These are phyloP conservation scores for Suhomyces sp. DNA, from an alignment of 805 yeast genomes.

Conservation along the genomic window DNA sequence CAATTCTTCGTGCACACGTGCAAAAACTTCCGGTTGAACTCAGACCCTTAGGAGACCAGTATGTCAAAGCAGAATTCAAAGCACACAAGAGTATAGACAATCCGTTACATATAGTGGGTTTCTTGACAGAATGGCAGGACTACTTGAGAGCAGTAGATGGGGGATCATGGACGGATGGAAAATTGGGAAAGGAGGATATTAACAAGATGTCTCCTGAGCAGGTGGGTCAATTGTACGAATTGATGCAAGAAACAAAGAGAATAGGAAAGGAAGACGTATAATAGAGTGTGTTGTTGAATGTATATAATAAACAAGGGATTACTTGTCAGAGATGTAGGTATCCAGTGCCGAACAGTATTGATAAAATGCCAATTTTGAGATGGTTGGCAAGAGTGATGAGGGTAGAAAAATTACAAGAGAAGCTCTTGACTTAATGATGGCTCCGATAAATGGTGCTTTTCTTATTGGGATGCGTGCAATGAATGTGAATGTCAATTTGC, in stretches of 20 bases:
- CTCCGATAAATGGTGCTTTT: too few relatives aligned
- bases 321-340: too few relatives aligned
- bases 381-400: neutral
- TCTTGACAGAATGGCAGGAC: conserved; percentile 92
- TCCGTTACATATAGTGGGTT: conserved; percentile 92
- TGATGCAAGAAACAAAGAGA: conserved; percentile 69
- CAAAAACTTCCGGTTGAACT: conserved; percentile 63
- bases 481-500: too few relatives aligned
- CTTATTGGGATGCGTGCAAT: too few relatives aligned
- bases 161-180: conserved; percentile 41
- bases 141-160: conserved; percentile 59
- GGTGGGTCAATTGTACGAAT: conserved; percentile 72
- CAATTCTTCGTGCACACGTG: conserved; percentile 78
- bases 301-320: neutral
- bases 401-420: too few relatives aligned
- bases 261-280: conserved; percentile 15
- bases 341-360: too few relatives aligned
- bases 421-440: too few relatives aligned
- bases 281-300: neutral
- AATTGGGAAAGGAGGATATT: conserved; percentile 60
- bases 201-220: conserved; percentile 91
- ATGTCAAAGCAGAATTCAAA: conserved; percentile 86
- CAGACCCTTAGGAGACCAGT: conserved; percentile 81
- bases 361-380: neutral
- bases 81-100: conserved; percentile 80